Percentiles rank a stretch among this genome's conserved stretches.
phyloP scores from a whole-genome alignment of 495 filamentous ascomycete genomes.

The Zalerion maritima region DNA sequence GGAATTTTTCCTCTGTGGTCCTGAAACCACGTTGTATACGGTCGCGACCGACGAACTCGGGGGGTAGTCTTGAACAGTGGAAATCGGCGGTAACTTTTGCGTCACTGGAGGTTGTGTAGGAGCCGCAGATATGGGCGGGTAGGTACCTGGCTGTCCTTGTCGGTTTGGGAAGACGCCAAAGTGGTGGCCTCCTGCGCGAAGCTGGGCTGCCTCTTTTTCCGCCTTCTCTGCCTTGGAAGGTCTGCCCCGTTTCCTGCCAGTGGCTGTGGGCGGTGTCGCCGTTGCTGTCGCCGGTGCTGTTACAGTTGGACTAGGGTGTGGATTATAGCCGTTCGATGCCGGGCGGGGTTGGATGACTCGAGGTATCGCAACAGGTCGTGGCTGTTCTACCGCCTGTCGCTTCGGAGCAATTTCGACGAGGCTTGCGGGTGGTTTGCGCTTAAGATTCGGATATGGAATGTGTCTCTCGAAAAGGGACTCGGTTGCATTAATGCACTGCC shows the following conservation, averaged over 20 bases:
- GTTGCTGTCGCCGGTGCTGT: constrained; percentile 16
- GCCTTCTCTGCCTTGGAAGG: constrained; percentile 18
- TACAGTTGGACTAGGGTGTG: constrained; percentile 12
- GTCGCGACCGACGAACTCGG: neutral
- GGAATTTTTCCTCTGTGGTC: too few relatives aligned
- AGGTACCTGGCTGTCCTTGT: constrained; percentile 18
- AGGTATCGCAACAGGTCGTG: constrained; percentile 9
- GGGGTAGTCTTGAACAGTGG: constrained; percentile 1
- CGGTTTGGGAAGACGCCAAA: too few relatives aligned
- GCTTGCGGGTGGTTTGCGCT: constrained; percentile 30
- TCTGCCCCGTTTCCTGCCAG: constrained; percentile 15
- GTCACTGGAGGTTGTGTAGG: constrained; percentile 1
- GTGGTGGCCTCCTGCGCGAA: too few relatives aligned
- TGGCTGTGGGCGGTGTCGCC: constrained; percentile 11
- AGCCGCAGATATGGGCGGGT: constrained; percentile 9
- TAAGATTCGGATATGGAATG: constrained; percentile 22
- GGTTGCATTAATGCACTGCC: constrained; percentile 27
- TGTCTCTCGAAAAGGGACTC: constrained; percentile 27
- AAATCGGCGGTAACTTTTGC: neutral
- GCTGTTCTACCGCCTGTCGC: constrained; percentile 18
- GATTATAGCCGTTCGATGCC: constrained; percentile 23
- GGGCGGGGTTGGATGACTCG: constrained; percentile 22
- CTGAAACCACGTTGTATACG: too few relatives aligned
- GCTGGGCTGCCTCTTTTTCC: too few relatives aligned
- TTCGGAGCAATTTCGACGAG: constrained; percentile 25